Percentiles rank a stretch among this genome's conserved stretches.
Evolutionary conservation across 1,139 yeast genomes (phyloP).

Genomic region (Yamadazyma atmosphaerica): DNA sequence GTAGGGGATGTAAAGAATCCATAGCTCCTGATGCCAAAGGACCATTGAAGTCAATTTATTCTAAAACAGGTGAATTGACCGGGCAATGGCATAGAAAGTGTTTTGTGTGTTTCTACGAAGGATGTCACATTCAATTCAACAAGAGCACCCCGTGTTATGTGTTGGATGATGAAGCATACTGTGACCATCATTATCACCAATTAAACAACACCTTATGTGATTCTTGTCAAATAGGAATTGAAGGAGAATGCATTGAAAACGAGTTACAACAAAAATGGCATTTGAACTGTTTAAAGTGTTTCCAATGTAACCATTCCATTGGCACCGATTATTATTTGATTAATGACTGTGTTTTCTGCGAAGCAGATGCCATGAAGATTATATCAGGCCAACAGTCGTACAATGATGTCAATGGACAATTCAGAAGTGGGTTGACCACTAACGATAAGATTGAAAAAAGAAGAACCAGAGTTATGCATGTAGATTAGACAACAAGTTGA

Average conservation of each 20-base stretch:
- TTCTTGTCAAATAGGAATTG: constrained; percentile 73
- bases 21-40: constrained; percentile 48
- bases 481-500: constrained; percentile 18
- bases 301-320: constrained; percentile 48
- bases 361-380: constrained; percentile 32
- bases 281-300: constrained; percentile 59
- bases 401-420: constrained; percentile 23
- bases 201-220: constrained; percentile 75
- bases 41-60: constrained; percentile 51
- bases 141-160: constrained; percentile 77
- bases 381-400: constrained; percentile 26
- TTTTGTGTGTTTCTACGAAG: constrained; percentile 59
- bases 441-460: constrained; percentile 45
- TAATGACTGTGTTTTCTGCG: constrained; percentile 54
- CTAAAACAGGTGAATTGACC: constrained; percentile 75
- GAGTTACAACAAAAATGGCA: constrained; percentile 70
- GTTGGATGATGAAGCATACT: constrained; percentile 74
- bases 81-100: constrained; percentile 96
- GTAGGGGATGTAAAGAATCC: constrained; percentile 62
- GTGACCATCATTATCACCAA: constrained; percentile 78
- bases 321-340: constrained; percentile 56
- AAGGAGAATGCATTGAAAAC: constrained; percentile 87
- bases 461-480: constrained; percentile 42
- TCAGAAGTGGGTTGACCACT: constrained; percentile 24
- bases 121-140: constrained; percentile 57